phyloP scores from a whole-genome alignment of 306 rosid genomes.

The Lotus japonicus region DNA sequence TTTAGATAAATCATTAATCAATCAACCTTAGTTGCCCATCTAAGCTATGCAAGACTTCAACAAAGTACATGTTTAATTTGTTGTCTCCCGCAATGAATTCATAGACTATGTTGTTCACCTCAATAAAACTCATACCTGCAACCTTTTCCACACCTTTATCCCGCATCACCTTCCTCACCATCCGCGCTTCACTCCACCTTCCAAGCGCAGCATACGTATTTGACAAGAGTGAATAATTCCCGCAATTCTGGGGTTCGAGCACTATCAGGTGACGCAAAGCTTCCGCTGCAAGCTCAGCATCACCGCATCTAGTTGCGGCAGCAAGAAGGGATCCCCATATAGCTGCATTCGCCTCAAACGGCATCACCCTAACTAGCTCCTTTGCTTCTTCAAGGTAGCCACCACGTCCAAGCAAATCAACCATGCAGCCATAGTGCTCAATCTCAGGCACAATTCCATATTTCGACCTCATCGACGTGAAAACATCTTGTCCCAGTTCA shows the following conservation, averaged over 20 bases:
- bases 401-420: constrained; percentile 58
- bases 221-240: constrained; percentile 54
- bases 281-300: constrained; percentile 47
- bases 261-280: constrained; percentile 39
- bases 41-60: constrained; percentile 34
- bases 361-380: constrained; percentile 41
- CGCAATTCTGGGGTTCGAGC: constrained; percentile 54
- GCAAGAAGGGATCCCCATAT: constrained; percentile 81
- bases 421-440: constrained; percentile 45
- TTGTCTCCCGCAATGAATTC: constrained; percentile 63
- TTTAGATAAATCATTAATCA: constrained; percentile 15
- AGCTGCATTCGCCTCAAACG: constrained; percentile 59
- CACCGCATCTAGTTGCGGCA: constrained; percentile 39
- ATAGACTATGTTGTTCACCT: constrained; percentile 54
- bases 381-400: constrained; percentile 64
- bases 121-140: constrained; percentile 52
- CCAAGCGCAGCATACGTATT: constrained; percentile 53
- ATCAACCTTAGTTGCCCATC: constrained; percentile 30
- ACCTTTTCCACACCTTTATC: constrained; percentile 46
- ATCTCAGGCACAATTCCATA: constrained; percentile 44
- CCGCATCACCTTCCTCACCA: constrained; percentile 59
- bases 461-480: constrained; percentile 35
- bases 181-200: constrained; percentile 56
- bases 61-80: constrained; percentile 29
- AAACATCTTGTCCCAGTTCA: constrained; percentile 39